Conservation (phyloP, 805 yeast species). For the Isabelozyma gotoi region DNA sequence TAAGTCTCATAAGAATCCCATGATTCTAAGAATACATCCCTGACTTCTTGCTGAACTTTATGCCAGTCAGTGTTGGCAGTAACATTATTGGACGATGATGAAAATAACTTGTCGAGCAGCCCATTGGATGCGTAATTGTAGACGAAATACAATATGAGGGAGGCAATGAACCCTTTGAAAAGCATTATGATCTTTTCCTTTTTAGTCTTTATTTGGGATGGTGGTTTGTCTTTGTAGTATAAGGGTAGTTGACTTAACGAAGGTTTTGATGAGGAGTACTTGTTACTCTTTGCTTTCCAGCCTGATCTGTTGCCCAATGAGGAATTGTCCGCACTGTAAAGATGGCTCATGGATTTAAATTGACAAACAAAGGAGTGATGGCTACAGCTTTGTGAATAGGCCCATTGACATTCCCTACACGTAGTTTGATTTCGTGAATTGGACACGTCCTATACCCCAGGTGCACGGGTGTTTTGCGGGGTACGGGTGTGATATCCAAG, state of each 20-base stretch:
- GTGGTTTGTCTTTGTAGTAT: slow-evolving; percentile 36
- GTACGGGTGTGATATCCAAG: too few species aligned
- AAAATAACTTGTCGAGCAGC: not conserved
- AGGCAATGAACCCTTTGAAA: slow-evolving; percentile 40
- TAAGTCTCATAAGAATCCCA: slow-evolving; percentile 74
- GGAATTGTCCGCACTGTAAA: slow-evolving; percentile 3
- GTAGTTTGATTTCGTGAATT: too few species aligned
- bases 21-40: slow-evolving; percentile 64
- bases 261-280: slow-evolving; percentile 3
- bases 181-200: slow-evolving; percentile 31
- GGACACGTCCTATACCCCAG: too few species aligned
- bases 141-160: slow-evolving; percentile 41
- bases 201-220: slow-evolving; percentile 3
- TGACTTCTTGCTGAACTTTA: slow-evolving; percentile 55
- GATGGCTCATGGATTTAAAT: slow-evolving; percentile 4
- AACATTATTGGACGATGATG: slow-evolving; percentile 5
- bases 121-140: slow-evolving; percentile 20
- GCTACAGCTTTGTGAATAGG: too few species aligned
- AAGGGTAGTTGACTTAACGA: slow-evolving; percentile 20
- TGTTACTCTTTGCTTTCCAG: slow-evolving; percentile 17
- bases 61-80: slow-evolving; percentile 37
- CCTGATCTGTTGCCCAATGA: slow-evolving; percentile 12
- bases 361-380: too few species aligned
- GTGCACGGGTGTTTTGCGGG: too few species aligned
- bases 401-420: too few species aligned